phyloP scores from a whole-genome alignment of 805 yeast genomes.

The Saturnispora silvae region DNA sequence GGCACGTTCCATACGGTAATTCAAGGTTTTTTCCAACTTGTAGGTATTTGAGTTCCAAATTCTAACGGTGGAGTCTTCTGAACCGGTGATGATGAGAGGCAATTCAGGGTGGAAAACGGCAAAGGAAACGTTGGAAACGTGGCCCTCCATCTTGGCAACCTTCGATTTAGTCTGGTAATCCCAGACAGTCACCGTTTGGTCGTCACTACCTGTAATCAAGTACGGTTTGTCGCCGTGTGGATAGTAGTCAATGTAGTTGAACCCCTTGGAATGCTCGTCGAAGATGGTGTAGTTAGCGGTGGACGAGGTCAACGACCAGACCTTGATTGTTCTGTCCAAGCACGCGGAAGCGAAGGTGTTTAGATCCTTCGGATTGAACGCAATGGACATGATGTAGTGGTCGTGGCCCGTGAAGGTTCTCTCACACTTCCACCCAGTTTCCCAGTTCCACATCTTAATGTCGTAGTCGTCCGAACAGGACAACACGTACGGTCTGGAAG shows the following conservation, averaged over 20 bases:
- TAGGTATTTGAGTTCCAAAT: conserved; percentile 94
- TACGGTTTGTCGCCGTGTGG: conserved; percentile 98
- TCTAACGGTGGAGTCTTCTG: conserved; percentile 91
- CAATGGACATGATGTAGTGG: conserved; percentile 89
- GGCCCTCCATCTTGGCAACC: conserved; percentile 92
- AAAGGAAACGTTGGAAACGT: conserved; percentile 86
- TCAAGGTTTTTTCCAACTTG: conserved; percentile 83
- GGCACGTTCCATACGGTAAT: conserved; percentile 87
- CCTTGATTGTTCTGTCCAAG: conserved; percentile 90
- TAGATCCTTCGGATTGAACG: conserved; percentile 95
- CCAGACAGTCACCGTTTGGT: conserved; percentile 81
- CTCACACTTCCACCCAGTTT: conserved; percentile 78
- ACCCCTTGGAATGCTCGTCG: conserved; percentile 91
- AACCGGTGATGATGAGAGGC: conserved; percentile 89
- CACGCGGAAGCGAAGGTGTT: conserved; percentile 97
- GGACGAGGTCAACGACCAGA: conserved; percentile 87
- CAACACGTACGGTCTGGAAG: conserved; percentile 78
- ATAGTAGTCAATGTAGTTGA: conserved; percentile 91
- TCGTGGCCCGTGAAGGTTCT: conserved; percentile 92
- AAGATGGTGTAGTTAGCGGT: conserved; percentile 83
- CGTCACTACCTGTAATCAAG: conserved; percentile 84
- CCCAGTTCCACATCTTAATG: conserved; percentile 97
- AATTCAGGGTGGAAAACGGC: conserved; percentile 97
- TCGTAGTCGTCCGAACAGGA: conserved; percentile 90
- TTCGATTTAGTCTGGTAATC: conserved; percentile 95